Percentiles rank a stretch among this genome's conserved stretches.
Conservation (phyloP, 2,329 filamentous ascomycete genomes). For the Diaporthe batatas region DNA sequence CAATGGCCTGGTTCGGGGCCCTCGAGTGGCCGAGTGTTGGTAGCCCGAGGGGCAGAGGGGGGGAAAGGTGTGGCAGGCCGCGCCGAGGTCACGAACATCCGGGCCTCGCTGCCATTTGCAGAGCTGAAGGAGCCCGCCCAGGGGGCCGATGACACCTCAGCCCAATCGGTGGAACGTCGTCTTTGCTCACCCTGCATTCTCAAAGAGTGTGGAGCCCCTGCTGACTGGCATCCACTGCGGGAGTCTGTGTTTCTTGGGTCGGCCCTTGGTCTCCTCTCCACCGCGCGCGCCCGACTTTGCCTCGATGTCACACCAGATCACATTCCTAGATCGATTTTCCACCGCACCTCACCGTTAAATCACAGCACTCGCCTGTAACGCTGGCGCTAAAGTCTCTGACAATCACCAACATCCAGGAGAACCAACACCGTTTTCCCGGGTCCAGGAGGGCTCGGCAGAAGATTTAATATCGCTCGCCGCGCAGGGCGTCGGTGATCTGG, state of each 20-base stretch:
- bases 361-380: neutral
- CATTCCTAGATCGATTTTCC: conserved; percentile 18
- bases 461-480: conserved; percentile 34
- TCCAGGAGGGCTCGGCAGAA: neutral
- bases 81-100: conserved; percentile 34
- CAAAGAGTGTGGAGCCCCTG: conserved; percentile 3
- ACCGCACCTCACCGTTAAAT: conserved; percentile 2
- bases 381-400: conserved; percentile 39
- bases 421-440: conserved; percentile 4
- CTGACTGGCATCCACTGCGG: conserved; percentile 28
- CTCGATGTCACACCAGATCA: conserved; percentile 33
- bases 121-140: conserved; percentile 3
- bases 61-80: conserved; percentile 12
- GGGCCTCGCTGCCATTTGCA: neutral
- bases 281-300: neutral
- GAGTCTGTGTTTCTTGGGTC: conserved; percentile 19
- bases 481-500: conserved; percentile 31
- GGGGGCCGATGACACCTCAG: conserved; percentile 10
- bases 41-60: neutral
- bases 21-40: conserved; percentile 11
- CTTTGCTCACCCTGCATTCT: conserved; percentile 12
- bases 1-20: conserved; percentile 12
- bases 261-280: neutral
- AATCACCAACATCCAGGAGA: conserved; percentile 37
- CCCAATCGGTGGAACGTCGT: neutral